phyloP scores from a whole-genome alignment of 257 asterid genomes.

The Solanum chiquidenum region DNA sequence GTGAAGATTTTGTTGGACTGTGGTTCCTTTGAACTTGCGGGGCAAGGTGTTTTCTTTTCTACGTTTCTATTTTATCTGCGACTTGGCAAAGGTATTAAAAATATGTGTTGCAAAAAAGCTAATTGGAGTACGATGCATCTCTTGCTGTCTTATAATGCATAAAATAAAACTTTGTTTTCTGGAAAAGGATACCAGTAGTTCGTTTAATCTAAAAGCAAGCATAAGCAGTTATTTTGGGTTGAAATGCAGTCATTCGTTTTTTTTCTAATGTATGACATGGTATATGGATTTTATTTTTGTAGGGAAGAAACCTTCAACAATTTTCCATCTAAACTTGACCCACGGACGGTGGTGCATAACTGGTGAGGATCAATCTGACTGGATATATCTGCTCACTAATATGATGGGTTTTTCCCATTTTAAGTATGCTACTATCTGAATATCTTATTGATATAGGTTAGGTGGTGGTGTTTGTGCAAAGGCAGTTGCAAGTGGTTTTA shows the following conservation, averaged over 20 bases:
- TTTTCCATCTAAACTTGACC: conserved; percentile 58
- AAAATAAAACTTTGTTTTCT: background rate
- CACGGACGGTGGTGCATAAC: conserved; percentile 75
- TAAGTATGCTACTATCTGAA: background rate
- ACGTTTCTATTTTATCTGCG: background rate
- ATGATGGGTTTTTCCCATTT: background rate
- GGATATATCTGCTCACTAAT: background rate
- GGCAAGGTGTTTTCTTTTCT: background rate
- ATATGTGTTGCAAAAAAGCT: background rate
- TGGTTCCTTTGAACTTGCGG: background rate
- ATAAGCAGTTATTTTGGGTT: background rate
- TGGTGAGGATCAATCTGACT: conserved; percentile 41
- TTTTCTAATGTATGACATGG: background rate
- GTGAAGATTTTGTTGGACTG: background rate
- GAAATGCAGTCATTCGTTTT: background rate
- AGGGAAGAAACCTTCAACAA: conserved; percentile 93
- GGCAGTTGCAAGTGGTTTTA: conserved; percentile 77
- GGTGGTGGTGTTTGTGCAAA: conserved; percentile 70
- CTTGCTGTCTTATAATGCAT: background rate
- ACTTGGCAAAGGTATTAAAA: background rate
- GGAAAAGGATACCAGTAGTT: background rate
- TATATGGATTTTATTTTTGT: conserved; percentile 9
- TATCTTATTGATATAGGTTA: conserved; percentile 40
- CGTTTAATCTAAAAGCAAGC: background rate
- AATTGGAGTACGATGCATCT: background rate